Evolutionary conservation across 192 early-diverging fungal genomes (phyloP).

Genomic region (Pecoramyces ruminantium): DNA sequence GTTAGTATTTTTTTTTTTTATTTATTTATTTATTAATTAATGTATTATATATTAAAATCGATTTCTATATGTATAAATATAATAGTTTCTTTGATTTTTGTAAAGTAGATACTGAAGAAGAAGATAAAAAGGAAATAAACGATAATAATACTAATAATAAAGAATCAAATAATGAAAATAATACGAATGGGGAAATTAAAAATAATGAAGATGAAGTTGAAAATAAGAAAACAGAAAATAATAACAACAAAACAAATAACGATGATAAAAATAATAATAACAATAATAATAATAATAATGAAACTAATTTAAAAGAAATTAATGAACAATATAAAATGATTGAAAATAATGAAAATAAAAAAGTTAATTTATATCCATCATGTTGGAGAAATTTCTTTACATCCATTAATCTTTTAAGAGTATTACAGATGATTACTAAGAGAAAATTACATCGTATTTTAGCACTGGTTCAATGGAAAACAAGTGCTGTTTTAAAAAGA

Average conservation of each 20-base stretch:
- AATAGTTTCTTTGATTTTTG: neutral
- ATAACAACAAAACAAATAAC: neutral
- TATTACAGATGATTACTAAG: constrained; percentile 68
- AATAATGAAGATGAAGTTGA: neutral
- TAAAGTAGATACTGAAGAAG: neutral
- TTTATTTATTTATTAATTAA: too few species aligned
- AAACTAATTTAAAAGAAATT: too few species aligned
- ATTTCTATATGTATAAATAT: too few species aligned
- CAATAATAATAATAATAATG: neutral
- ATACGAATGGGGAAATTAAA: neutral
- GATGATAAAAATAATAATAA: constrained; percentile 1
- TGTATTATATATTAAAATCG: too few species aligned
- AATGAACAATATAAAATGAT: too few species aligned
- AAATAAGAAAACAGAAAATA: neutral
- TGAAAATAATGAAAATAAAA: neutral
- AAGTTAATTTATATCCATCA: constrained; percentile 2
- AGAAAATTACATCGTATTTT: constrained; percentile 55
- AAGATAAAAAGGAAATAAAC: neutral
- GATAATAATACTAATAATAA: neutral
- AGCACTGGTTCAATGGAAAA: constrained; percentile 69
- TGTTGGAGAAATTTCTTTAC: constrained; percentile 45
- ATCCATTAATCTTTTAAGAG: constrained; percentile 52
- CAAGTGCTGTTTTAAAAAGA: constrained; percentile 60
- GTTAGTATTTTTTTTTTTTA: neutral
- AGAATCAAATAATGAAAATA: too few species aligned